Evolutionary conservation across 148 eudicot species (phyloP).

Genomic region (Chenopodium berlandieri): DNA sequence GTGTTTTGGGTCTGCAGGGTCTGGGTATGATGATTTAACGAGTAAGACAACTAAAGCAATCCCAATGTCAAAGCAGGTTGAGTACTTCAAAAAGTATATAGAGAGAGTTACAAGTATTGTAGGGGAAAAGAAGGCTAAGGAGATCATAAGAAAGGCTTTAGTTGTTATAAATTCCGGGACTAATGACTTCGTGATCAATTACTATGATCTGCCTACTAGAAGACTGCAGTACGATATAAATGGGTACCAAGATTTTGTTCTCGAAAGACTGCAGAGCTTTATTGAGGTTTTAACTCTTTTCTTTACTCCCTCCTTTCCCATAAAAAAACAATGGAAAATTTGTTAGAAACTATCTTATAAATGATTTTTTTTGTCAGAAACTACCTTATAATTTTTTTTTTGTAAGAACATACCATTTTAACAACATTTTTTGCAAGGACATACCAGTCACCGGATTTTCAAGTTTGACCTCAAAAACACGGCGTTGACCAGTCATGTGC

Average conservation of each 20-base stretch:
- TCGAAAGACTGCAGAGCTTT: constrained; percentile 32
- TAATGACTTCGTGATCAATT: constrained; percentile 38
- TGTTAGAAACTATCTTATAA: no score
- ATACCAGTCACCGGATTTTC: no score
- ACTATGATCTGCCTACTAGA: constrained; percentile 45
- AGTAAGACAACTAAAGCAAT: constrained; percentile 17
- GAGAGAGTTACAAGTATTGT: constrained; percentile 28
- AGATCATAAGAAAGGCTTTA: constrained; percentile 36
- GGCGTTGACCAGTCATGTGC: no score
- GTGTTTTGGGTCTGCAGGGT: constrained; percentile 50
- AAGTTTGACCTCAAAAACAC: no score
- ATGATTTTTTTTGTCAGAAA: no score
- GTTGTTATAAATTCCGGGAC: constrained; percentile 14
- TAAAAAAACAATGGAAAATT: neutral
- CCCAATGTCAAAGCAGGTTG: constrained; percentile 38
- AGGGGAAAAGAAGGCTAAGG: constrained; percentile 41
- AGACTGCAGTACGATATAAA: constrained; percentile 21
- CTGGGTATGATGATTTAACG: constrained; percentile 46
- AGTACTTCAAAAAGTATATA: constrained; percentile 32
- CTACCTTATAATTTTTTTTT: no score
- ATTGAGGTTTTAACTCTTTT: constrained; percentile 35
- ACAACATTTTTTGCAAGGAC: no score
- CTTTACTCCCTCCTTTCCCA: neutral
- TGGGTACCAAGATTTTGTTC: constrained; percentile 42
- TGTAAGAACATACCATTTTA: no score